These are phyloP conservation scores for Botryosphaeria dothidea DNA, from an alignment of 2,329 filamentous ascomycete genomes.

Conservation along the genomic window DNA sequence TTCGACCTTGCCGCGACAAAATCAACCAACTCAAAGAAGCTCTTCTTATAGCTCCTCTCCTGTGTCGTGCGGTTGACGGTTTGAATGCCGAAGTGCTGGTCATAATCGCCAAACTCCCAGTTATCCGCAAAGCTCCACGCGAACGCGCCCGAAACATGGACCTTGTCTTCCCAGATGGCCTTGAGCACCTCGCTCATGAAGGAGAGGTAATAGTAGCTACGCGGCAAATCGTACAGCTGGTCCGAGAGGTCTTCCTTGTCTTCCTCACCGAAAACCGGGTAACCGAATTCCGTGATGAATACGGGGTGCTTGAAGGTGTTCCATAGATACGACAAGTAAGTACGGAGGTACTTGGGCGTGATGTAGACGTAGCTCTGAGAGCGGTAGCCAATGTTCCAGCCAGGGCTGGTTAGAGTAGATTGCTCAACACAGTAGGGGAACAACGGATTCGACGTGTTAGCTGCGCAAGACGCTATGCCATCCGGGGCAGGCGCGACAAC, in stretches of 20 bases:
- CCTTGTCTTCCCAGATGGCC: conserved; percentile 42
- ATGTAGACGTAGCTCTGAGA: conserved; percentile 60
- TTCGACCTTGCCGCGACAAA: conserved; percentile 42
- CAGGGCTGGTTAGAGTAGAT: conserved; percentile 48
- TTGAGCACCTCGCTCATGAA: conserved; percentile 39
- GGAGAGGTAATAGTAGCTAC: conserved; percentile 33
- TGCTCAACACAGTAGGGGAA: conserved; percentile 40
- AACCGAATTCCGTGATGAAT: conserved; percentile 39
- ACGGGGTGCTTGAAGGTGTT: conserved; percentile 56
- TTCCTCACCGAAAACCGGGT: conserved; percentile 36
- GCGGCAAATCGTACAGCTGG: conserved; percentile 33
- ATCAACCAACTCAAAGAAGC: conserved; percentile 50
- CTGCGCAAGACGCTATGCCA: conserved; percentile 39
- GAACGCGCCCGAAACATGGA: conserved; percentile 37
- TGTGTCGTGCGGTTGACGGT: conserved; percentile 41
- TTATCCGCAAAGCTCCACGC: conserved; percentile 43
- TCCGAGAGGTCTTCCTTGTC: conserved; percentile 30
- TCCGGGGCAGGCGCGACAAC: conserved; percentile 35
- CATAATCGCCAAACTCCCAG: conserved; percentile 51
- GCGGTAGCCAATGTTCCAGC: conserved; percentile 60
- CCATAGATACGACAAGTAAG: conserved; percentile 58
- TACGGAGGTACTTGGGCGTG: conserved; percentile 59
- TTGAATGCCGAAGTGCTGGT: conserved; percentile 56
- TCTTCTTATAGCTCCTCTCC: conserved; percentile 39
- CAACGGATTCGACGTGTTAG: conserved; percentile 34